Percentiles rank a stretch among this genome's conserved stretches.
Conservation (phyloP, 2,329 filamentous ascomycete species). For the Botrytis aclada region DNA sequence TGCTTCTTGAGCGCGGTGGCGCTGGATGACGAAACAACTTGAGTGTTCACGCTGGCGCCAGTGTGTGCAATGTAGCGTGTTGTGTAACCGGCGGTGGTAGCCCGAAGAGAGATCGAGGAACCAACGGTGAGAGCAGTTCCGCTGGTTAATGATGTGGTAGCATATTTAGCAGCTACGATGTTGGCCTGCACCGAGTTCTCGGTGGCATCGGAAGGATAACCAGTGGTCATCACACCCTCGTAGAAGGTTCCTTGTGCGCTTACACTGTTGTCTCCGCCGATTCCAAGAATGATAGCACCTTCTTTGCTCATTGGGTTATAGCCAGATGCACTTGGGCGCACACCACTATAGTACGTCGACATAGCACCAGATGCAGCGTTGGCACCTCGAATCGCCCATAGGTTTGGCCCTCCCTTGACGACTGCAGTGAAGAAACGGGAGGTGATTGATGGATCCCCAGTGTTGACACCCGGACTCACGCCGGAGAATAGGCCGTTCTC, state of each 20-base stretch:
- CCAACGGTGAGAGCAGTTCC: conserved; percentile 49
- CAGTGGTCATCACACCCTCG: conserved; percentile 62
- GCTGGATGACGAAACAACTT: conserved; percentile 52
- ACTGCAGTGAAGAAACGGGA: conserved; percentile 55
- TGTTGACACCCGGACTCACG: conserved; percentile 44
- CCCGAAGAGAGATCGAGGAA: conserved; percentile 51
- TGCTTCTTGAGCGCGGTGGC: conserved; percentile 48
- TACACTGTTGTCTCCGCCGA: conserved; percentile 58
- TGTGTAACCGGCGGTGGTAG: conserved; percentile 53
- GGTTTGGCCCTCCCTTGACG: conserved; percentile 54
- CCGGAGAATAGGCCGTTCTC: conserved; percentile 66
- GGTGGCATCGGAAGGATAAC: conserved; percentile 57
- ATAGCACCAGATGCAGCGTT: conserved; percentile 53
- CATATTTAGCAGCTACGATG: conserved; percentile 58
- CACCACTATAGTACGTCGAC: conserved; percentile 58
- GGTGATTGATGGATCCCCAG: conserved; percentile 50
- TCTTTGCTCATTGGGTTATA: conserved; percentile 62
- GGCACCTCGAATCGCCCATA: conserved; percentile 59
- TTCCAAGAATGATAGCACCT: conserved; percentile 65
- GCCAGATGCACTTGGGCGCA: conserved; percentile 48
- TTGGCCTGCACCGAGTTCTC: conserved; percentile 59
- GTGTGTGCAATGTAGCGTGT: conserved; percentile 55
- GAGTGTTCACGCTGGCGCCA: conserved; percentile 50
- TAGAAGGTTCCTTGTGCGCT: conserved; percentile 63
- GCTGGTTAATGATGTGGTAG: conserved; percentile 45